Conservation (phyloP, 805 yeast genomes). For the Tetrapisispora pingtungensis region DNA sequence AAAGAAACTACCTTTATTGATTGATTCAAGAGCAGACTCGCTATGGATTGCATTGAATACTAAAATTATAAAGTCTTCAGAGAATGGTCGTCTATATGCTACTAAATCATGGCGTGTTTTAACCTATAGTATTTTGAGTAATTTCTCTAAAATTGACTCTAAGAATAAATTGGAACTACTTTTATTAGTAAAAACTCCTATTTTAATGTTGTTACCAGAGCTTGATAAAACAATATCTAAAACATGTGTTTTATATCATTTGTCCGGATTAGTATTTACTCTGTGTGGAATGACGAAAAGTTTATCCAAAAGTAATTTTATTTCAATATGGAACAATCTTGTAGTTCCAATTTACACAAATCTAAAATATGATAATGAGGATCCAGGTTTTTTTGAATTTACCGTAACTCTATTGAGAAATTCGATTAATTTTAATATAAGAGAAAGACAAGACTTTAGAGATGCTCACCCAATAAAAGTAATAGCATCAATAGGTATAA, state of each 20-base stretch:
- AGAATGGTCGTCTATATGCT: constrained; percentile 11
- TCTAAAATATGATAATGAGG: not conserved
- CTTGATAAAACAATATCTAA: not conserved
- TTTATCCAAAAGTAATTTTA: constrained; percentile 3
- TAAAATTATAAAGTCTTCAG: constrained; percentile 6
- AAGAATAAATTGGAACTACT: not conserved
- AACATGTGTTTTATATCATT: constrained; percentile 13
- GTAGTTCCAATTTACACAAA: constrained; percentile 11
- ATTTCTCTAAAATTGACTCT: not conserved
- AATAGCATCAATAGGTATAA: constrained; percentile 18
- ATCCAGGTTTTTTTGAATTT: not conserved
- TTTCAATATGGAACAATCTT: constrained; percentile 9
- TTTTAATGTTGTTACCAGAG: not conserved
- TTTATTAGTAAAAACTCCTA: not conserved
- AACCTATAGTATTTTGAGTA: constrained; percentile 13
- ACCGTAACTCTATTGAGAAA: not conserved
- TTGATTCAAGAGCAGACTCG: constrained; percentile 1
- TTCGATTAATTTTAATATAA: not conserved
- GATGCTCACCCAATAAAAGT: constrained; percentile 12
- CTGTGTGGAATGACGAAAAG: constrained; percentile 4
- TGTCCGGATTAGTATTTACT: constrained; percentile 14
- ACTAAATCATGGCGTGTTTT: constrained; percentile 24
- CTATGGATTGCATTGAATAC: constrained; percentile 18
- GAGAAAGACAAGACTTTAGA: not conserved
- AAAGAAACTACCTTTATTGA: constrained; percentile 5